Evolutionary conservation across 1,284 basidiomycete species (phyloP), one percentile per base, ranked within the genome.

Genomic region (Chalciporus piperatoides): DNA sequence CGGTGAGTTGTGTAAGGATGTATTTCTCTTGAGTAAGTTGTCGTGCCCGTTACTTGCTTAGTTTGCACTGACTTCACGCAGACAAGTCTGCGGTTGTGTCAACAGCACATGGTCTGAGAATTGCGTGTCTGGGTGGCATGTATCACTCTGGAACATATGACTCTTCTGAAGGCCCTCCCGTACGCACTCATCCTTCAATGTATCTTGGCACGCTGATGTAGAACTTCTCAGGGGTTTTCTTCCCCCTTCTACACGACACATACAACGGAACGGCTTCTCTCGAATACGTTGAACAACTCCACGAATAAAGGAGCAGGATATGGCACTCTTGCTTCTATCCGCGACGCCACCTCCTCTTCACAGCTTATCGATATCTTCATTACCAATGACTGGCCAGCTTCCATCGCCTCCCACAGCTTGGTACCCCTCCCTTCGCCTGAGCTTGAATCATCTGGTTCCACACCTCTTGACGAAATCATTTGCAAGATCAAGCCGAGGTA

Each of bases 21-120:
- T 97, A 5, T 89, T 90, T 59, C 79, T 92, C 25, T 73, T 97
- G 40, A 90, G 93, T 94, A 57, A 67, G 86, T 71, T 25, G 11
- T 25, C 4, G 3, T 17, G 21, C 15, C 46, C 44, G 46, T 15
- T 17, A 12, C 24, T 10, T 33, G 32, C 39, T 32, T 44, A 37
- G 32, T 39, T 25, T 17, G n/a, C 27, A 8, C 39, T 44, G 28
- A 51, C 43, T n/a, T 21, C 27, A 32, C 19, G 25, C 57, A 95
- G 92, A 82, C 67, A 94, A 94, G 71, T 90, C 91, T 4, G 84
- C 82, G 1, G 75, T 91, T 3, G 73, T 95, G 45, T 91, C 83
- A 1, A 93, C 92, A 2, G 81, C 88, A 2, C 83, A 90, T 56
- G 91, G 91, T 4, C 73, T 97, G 35, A 84, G 89, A 52, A 87